Evolutionary conservation across 2,329 filamentous ascomycete genomes (phyloP).

Genomic region (Didymella lethalis): DNA sequence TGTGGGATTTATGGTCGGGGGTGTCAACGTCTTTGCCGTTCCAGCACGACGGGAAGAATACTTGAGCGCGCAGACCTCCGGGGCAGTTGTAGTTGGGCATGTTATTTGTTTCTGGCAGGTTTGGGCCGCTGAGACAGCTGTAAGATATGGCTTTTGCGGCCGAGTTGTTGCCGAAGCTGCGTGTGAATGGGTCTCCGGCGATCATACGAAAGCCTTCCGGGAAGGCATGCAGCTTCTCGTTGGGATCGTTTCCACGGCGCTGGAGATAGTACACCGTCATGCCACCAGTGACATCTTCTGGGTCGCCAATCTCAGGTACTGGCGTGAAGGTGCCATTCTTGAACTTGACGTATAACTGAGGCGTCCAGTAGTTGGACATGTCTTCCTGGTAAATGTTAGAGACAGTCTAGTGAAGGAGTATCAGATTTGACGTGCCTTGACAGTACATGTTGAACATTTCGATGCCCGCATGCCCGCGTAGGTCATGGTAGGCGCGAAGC

Average conservation of each 20-base stretch:
- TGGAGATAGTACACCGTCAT: conserved; percentile 78
- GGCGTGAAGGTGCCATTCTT: conserved; percentile 59
- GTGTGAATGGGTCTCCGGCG: conserved; percentile 68
- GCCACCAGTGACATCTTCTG: conserved; percentile 59
- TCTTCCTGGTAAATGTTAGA: conserved; percentile 25
- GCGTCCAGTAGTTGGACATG: conserved; percentile 78
- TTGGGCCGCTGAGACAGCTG: conserved; percentile 60
- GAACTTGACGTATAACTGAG: conserved; percentile 70
- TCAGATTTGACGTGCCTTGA: conserved; percentile 58
- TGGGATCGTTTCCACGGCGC: conserved; percentile 57
- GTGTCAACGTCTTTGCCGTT: conserved; percentile 67
- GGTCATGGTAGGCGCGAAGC: conserved; percentile 68
- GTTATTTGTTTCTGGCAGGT: conserved; percentile 55
- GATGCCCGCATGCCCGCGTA: conserved; percentile 67
- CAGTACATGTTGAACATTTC: conserved; percentile 72
- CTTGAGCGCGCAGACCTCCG: conserved; percentile 67
- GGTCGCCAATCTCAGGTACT: conserved; percentile 66
- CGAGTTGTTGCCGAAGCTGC: conserved; percentile 60
- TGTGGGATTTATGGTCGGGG: conserved; percentile 67
- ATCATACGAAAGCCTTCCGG: conserved; percentile 76
- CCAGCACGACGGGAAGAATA: conserved; percentile 79
- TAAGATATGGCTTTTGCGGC: conserved; percentile 62
- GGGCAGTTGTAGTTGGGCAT: conserved; percentile 74
- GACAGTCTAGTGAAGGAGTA: too few relatives aligned
- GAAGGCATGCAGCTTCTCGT: conserved; percentile 74